phyloP scores from a whole-genome alignment of 805 yeast species.

The Peterozyma toletana region DNA sequence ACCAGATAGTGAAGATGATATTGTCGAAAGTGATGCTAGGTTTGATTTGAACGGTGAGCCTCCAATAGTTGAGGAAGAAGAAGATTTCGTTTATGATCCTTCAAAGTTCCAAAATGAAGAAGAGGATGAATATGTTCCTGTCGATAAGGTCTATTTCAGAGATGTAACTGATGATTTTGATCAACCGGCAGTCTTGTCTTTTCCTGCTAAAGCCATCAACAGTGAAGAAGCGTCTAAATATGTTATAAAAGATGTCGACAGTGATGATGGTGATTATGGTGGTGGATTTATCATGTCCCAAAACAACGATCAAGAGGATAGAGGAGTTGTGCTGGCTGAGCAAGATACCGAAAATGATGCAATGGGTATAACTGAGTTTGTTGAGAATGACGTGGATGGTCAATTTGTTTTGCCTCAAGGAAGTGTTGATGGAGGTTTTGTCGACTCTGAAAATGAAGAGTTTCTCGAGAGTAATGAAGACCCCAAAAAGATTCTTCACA shows the following conservation, averaged over 20 bases:
- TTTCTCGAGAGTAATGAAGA: too few species aligned
- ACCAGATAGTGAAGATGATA: conserved; percentile 1
- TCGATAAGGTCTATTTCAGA: neutral
- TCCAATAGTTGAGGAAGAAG: conserved; percentile 1
- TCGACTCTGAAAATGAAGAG: too few species aligned
- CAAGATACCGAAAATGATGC: neutral
- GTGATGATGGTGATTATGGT: conserved; percentile 1
- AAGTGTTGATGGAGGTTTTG: too few species aligned
- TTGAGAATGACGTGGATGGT: too few species aligned
- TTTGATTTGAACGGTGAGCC: conserved; percentile 1
- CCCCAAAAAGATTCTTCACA: too few species aligned
- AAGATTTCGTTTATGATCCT: conserved; percentile 3
- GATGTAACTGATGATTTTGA: neutral
- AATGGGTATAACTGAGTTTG: conserved; percentile 5
- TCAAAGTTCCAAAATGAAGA: neutral
- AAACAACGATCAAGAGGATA: conserved; percentile 1
- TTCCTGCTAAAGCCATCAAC: too few species aligned
- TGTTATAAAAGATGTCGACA: too few species aligned
- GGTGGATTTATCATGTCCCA: conserved; percentile 7
- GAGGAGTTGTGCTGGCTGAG: neutral
- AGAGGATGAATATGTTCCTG: too few species aligned
- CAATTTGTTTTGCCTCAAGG: too few species aligned
- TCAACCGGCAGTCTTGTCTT: neutral
- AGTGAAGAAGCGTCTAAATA: too few species aligned
- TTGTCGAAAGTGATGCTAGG: conserved; percentile 1